Evolutionary conservation across 495 filamentous ascomycete species (phyloP).

Genomic region (Astrocystis sublimbata): DNA sequence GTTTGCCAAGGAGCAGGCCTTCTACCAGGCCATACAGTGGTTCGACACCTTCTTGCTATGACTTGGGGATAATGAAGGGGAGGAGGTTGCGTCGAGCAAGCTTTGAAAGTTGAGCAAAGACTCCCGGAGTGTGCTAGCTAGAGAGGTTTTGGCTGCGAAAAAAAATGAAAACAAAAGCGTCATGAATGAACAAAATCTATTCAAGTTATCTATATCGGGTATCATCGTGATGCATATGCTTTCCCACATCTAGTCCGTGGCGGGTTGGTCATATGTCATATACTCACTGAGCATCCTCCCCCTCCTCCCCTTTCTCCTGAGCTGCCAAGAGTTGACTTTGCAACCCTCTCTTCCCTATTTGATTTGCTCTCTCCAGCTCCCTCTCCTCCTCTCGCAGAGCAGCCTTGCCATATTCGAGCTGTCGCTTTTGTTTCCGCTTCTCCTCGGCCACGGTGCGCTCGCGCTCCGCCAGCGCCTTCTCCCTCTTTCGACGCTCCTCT

Average conservation of each 20-base stretch:
- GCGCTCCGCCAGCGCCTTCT: constrained; percentile 73
- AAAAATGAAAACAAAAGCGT: background rate
- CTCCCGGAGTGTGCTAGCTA: no score
- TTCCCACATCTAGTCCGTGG: background rate
- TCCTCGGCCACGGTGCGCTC: constrained; percentile 74
- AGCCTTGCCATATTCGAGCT: constrained; percentile 65
- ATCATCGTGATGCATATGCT: background rate
- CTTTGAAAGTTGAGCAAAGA: constrained; percentile 2
- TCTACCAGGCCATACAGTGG: constrained; percentile 77
- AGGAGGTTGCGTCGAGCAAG: background rate
- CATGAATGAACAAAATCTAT: background rate
- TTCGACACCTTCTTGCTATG: constrained; percentile 58
- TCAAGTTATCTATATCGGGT: background rate
- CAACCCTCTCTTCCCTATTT: constrained; percentile 69
- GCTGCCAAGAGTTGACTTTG: constrained; percentile 59
- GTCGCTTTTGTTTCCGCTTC: constrained; percentile 65
- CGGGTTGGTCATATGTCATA: background rate
- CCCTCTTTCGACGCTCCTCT: constrained; percentile 65
- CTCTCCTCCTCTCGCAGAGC: constrained; percentile 72
- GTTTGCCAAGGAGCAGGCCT: constrained; percentile 85
- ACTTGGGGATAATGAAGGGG: constrained; percentile 25
- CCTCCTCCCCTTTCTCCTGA: constrained; percentile 14
- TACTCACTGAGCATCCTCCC: constrained; percentile 1
- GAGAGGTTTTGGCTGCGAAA: no score
- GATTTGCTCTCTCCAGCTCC: constrained; percentile 79